A percentile compares a stretch with the other conserved stretches of the same genome.
Conservation (phyloP, 768 basidiomycete species). For the Vararia minispora region DNA sequence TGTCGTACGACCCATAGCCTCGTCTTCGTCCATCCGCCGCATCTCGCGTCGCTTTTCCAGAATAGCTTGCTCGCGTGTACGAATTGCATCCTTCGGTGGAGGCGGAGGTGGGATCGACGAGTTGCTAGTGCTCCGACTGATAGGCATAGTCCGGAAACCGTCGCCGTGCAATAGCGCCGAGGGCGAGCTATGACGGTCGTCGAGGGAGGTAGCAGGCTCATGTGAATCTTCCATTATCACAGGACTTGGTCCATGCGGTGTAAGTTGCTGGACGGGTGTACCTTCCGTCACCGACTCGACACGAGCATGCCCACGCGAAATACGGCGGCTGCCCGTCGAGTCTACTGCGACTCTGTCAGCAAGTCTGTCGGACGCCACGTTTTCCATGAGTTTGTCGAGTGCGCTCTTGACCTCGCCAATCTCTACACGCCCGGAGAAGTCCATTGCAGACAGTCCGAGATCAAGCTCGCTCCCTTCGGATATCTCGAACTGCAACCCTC, state of each 20-base stretch:
- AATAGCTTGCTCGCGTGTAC: slow-evolving; percentile 54
- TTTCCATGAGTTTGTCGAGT: slow-evolving; percentile 28
- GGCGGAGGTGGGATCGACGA: slow-evolving; percentile 33
- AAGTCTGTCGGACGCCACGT: slow-evolving; percentile 27
- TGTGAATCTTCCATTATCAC: too few relatives aligned
- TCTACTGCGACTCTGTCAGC: slow-evolving; percentile 23
- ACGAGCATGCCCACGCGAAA: not conserved
- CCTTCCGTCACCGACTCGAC: not conserved
- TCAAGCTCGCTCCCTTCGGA: slow-evolving; percentile 4
- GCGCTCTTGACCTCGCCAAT: slow-evolving; percentile 28
- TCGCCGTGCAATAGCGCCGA: slow-evolving; percentile 9
- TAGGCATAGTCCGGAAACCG: slow-evolving; percentile 12
- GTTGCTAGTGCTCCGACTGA: slow-evolving; percentile 31
- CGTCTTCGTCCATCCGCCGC: slow-evolving; percentile 41
- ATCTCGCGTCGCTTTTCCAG: slow-evolving; percentile 58
- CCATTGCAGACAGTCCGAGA: slow-evolving; percentile 5
- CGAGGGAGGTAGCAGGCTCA: too few relatives aligned
- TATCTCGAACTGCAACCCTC: slow-evolving; percentile 16
- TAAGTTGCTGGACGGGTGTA: too few relatives aligned
- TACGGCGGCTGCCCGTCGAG: not conserved
- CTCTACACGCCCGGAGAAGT: slow-evolving; percentile 13
- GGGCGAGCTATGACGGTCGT: not conserved
- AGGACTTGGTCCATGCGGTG: too few relatives aligned
- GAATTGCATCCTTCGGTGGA: slow-evolving; percentile 58
- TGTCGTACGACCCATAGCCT: slow-evolving; percentile 24